Conservation (phyloP, 768 basidiomycete genomes). For the Mrakia gelida region DNA sequence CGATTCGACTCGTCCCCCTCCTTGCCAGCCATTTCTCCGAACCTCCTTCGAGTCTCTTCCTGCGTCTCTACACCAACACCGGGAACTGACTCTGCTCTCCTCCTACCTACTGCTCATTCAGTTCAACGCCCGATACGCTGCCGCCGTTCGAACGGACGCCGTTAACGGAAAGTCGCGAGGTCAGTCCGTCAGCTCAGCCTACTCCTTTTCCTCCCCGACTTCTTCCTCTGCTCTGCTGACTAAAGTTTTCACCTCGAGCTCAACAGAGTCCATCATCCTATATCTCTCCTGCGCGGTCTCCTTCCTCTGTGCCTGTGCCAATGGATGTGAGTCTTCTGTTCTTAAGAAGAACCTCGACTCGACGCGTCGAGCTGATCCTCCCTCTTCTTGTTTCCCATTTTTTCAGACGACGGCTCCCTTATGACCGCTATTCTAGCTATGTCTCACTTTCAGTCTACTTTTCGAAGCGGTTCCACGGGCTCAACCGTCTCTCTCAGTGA, state of each 20-base stretch:
- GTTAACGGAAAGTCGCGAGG: background rate
- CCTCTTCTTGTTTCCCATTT: background rate
- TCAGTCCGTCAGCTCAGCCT: too few species aligned
- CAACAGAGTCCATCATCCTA: constrained; percentile 15
- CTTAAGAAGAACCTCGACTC: too few species aligned
- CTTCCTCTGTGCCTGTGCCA: constrained; percentile 20
- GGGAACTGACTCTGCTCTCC: too few species aligned
- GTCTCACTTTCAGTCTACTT: background rate
- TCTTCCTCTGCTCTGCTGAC: too few species aligned
- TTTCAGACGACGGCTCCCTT: background rate
- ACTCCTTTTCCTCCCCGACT: too few species aligned
- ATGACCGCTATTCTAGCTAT: background rate
- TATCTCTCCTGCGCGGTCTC: constrained; percentile 11
- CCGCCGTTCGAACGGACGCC: background rate
- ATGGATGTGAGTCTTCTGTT: background rate
- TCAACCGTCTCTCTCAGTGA: background rate
- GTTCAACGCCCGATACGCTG: background rate
- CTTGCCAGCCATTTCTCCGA: too few species aligned
- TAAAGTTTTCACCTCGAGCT: too few species aligned
- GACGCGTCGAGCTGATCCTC: background rate
- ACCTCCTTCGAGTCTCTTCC: too few species aligned
- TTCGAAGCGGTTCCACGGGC: background rate
- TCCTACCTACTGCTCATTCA: too few species aligned
- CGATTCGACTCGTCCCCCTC: too few species aligned
- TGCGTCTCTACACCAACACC: too few species aligned